A percentile compares a stretch with the other conserved stretches of the same genome.
phyloP scores from a whole-genome alignment of 2,329 filamentous ascomycete species.

The Penicillium sp. region DNA sequence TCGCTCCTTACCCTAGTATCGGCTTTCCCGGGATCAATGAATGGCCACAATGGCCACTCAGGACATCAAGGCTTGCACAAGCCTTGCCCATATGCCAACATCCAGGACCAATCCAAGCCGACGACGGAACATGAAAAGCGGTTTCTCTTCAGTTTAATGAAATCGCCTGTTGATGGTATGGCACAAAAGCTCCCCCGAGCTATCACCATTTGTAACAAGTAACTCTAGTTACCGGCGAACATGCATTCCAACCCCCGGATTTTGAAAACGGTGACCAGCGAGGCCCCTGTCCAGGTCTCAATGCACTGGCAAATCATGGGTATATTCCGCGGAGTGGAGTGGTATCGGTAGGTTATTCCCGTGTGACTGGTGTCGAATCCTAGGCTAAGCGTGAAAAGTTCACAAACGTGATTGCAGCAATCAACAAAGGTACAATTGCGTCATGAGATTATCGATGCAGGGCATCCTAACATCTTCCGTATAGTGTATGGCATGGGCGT shows the following conservation, averaged over 20 bases:
- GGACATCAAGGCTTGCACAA: slow-evolving; percentile 11
- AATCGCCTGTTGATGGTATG: slow-evolving; percentile 24
- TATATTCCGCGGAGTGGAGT: slow-evolving; percentile 38
- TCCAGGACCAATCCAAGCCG: not conserved
- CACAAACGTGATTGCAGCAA: slow-evolving; percentile 27
- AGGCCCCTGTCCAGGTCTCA: slow-evolving; percentile 37
- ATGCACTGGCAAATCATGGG: slow-evolving; percentile 38
- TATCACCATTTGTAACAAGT: not conserved
- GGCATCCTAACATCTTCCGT: not conserved
- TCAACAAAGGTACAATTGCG: slow-evolving; percentile 26
- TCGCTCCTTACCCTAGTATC: slow-evolving; percentile 5
- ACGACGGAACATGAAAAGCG: slow-evolving; percentile 16
- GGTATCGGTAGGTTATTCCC: slow-evolving; percentile 18
- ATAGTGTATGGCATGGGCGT: slow-evolving; percentile 44
- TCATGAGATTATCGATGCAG: no score
- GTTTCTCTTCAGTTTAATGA: slow-evolving; percentile 19
- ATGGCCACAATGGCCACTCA: no score
- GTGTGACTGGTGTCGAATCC: fast-evolving
- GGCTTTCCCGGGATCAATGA: slow-evolving; percentile 10
- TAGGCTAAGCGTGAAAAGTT: slow-evolving; percentile 16
- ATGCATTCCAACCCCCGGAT: slow-evolving; percentile 30
- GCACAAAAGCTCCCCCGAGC: not conserved
- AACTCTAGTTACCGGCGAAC: slow-evolving; percentile 26
- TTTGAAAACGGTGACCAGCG: slow-evolving; percentile 31
- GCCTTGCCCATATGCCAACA: slow-evolving; percentile 17